Conservation (phyloP, 257 asterid genomes). For the Forsythia suspensa region DNA sequence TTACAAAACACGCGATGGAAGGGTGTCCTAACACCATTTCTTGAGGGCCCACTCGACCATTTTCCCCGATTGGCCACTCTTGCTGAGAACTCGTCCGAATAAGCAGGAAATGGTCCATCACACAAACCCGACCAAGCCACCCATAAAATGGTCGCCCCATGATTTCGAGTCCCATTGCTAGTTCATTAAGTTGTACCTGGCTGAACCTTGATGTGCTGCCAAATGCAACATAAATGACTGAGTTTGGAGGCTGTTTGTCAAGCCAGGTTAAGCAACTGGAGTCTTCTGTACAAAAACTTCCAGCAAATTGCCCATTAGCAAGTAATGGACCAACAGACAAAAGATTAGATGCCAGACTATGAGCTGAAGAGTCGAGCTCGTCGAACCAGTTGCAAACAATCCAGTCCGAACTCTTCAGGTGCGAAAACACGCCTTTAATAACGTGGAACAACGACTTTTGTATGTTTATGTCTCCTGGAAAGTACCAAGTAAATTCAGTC, state of each 20-base stretch:
- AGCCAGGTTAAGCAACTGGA: conserved; percentile 60
- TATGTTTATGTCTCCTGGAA: conserved; percentile 31
- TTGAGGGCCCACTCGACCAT: conserved; percentile 74
- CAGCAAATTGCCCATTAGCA: conserved; percentile 31
- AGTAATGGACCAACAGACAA: conserved; percentile 57
- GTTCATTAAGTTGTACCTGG: conserved; percentile 45
- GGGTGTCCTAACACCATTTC: conserved; percentile 55
- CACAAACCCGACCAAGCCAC: conserved; percentile 34
- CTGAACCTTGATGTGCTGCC: conserved; percentile 54
- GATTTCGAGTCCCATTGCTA: conserved; percentile 54
- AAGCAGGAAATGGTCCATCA: conserved; percentile 13
- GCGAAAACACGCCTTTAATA: not conserved
- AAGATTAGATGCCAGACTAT: conserved; percentile 30
- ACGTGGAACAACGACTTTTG: conserved; percentile 20
- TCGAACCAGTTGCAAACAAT: conserved; percentile 52
- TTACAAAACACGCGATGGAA: conserved; percentile 47
- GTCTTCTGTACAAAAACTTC: conserved; percentile 48
- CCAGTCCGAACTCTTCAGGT: conserved; percentile 39
- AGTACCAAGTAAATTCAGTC: conserved; percentile 47
- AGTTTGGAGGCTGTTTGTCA: conserved; percentile 41
- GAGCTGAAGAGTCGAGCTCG: conserved; percentile 33
- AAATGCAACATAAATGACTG: conserved; percentile 62
- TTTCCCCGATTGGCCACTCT: conserved; percentile 43
- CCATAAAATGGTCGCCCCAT: conserved; percentile 37
- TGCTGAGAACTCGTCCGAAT: conserved; percentile 20